Percentiles rank a stretch among this genome's conserved stretches.
Evolutionary conservation across 164 flowering plant species (phyloP).

Genomic region (Aristolochia contorta): DNA sequence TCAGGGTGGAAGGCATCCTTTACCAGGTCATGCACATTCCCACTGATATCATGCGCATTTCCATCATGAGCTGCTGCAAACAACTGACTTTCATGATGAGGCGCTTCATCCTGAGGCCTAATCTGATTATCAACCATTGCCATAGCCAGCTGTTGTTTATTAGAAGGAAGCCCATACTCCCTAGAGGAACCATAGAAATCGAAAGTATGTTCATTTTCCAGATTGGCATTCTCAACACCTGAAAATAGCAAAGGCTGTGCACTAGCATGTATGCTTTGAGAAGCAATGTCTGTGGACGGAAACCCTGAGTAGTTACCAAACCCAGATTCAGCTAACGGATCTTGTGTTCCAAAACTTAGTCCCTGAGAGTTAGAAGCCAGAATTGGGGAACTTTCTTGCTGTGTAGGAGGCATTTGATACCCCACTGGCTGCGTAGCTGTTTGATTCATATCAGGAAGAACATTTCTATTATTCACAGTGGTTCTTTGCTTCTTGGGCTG

Average conservation of each 20-base stretch:
- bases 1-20: slow-evolving; percentile 34
- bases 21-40: slow-evolving; percentile 23
- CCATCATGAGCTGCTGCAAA: slow-evolving; percentile 14
- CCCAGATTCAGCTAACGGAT: slow-evolving; percentile 20
- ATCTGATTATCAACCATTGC: slow-evolving; percentile 18
- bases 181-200: slow-evolving; percentile 20
- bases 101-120: slow-evolving; percentile 19
- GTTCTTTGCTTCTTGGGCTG: slow-evolving; percentile 27
- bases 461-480: slow-evolving; percentile 20
- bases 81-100: slow-evolving; percentile 4
- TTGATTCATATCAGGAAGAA: slow-evolving; percentile 37
- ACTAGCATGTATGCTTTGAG: slow-evolving; percentile 36
- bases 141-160: slow-evolving; percentile 20
- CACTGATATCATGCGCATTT: slow-evolving; percentile 20
- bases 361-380: slow-evolving; percentile 21
- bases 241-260: slow-evolving; percentile 36
- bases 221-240: slow-evolving; percentile 19
- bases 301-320: slow-evolving; percentile 16
- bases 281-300: slow-evolving; percentile 20
- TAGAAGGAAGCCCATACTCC: slow-evolving; percentile 20
- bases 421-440: slow-evolving; percentile 15
- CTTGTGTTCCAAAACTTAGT: slow-evolving; percentile 18
- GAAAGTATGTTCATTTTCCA: slow-evolving; percentile 22
- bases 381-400: slow-evolving; percentile 22
- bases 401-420: slow-evolving; percentile 15